Percentiles rank a stretch among this genome's conserved stretches.
Evolutionary conservation across 208 protist genomes (phyloP).

Genomic region (Leishmania braziliensis): DNA sequence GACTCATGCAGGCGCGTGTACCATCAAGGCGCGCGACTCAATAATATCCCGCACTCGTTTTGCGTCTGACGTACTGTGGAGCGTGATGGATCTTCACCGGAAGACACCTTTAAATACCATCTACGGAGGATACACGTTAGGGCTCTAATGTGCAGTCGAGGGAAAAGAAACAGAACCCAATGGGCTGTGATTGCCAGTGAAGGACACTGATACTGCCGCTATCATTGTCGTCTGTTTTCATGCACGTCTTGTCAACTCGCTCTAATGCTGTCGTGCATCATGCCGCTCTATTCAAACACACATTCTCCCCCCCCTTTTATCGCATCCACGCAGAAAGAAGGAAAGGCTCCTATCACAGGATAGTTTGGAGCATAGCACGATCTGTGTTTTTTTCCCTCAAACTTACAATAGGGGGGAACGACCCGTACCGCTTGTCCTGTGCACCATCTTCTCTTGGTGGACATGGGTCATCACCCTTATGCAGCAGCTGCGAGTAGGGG

Average conservation of each 20-base stretch:
- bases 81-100: background rate
- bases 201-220: background rate
- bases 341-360: background rate
- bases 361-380: background rate
- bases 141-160: background rate
- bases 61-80: background rate
- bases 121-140: background rate
- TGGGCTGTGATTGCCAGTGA: background rate
- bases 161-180: too few relatives aligned
- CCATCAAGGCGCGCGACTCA: background rate
- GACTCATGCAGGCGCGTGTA: background rate
- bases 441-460: background rate
- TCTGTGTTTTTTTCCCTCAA: background rate
- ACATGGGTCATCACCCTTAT: background rate
- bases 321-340: too few relatives aligned
- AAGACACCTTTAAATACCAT: background rate
- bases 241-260: background rate
- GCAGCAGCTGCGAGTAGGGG: background rate
- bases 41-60: background rate
- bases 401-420: background rate
- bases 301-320: background rate
- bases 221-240: background rate
- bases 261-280: background rate
- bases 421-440: background rate
- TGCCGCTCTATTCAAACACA: background rate